Evolutionary conservation across 495 filamentous ascomycete species (phyloP), one percentile per base, ranked within the genome.

Genomic region (Podospora sp.): DNA sequence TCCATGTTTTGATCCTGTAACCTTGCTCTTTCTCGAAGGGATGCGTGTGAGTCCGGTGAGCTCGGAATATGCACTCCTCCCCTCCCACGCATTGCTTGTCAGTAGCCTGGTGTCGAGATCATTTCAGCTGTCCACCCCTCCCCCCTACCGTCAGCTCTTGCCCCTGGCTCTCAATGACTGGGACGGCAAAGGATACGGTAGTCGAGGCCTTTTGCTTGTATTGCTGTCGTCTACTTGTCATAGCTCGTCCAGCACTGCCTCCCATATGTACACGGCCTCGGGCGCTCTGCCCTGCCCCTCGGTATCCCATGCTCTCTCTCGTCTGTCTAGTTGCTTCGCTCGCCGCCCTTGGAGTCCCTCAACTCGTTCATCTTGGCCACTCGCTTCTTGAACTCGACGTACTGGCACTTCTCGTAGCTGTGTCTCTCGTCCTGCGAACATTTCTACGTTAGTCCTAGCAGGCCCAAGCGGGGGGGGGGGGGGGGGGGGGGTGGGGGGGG

Each of bases 301-400:
- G 35, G 9, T 24, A 35, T 66, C 25, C 20, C 25, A 25, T 18
- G 20, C 24, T 33, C 18, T 3, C 62, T 49, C 88, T 78, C 24
- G 21, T 25, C 29, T 8, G 4, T 33, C 56, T 59, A 97, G 82
- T 97, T 97, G 85, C 92, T 97, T 78, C 95, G 87, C 71, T 86
- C 89, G 36, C 91, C 92, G 33, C 84, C 90, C 87, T 96, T 98
- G 40, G 90, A 88, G 57, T 85, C 93, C 71, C 93, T 86, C 65
- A 99, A 81, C 84, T 99, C 95, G 73, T 97, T 88, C 96, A 99
- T 99, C 88, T 96, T 97, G 65, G 91, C 91, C 65, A 99, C 95
- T 35, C 95, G 90, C 85, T 93, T 93, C 89, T 96, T 97, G 86
- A 99, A 99, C 76, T 97, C 95, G 50, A 89, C 90, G 82, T 99